Conservation (phyloP, 495 filamentous ascomycete species). For the Penicillium roqueforti region DNA sequence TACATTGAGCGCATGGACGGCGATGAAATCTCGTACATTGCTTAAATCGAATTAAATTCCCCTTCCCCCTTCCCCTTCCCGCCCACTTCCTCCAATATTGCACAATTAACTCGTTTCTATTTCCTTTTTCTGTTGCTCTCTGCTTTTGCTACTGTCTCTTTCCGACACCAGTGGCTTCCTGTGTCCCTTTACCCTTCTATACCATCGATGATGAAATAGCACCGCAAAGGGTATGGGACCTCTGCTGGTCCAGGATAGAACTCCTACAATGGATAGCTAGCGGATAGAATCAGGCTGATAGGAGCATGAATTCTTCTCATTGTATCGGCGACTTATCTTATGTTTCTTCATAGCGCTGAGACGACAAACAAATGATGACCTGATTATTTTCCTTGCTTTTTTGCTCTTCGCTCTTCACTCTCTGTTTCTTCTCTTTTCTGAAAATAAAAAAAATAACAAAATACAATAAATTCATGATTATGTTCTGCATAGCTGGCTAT, state of each 20-base stretch:
- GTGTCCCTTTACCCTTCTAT: background rate
- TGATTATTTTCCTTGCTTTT: conserved; percentile 11
- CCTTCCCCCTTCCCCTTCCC: no score
- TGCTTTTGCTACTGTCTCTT: conserved; percentile 7
- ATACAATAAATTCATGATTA: background rate
- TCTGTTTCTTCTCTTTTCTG: background rate
- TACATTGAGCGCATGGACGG: conserved; percentile 94
- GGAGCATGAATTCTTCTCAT: conserved; percentile 41
- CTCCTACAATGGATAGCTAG: background rate
- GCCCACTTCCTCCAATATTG: background rate
- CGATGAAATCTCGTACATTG: conserved; percentile 89
- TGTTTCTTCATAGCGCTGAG: conserved; percentile 35
- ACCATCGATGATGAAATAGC: background rate
- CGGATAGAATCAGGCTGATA: conserved; percentile 17
- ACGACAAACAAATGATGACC: conserved; percentile 37
- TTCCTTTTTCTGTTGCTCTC: conserved; percentile 11
- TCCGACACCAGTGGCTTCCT: background rate
- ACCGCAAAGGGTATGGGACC: background rate
- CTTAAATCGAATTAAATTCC: conserved; percentile 40
- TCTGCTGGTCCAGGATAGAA: background rate
- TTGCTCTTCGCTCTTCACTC: background rate
- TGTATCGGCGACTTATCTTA: conserved; percentile 23
- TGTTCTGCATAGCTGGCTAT: background rate
- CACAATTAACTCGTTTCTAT: conserved; percentile 8
- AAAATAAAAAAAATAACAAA: background rate